Evolutionary conservation across 23 red algal genomes (phyloP).

Genomic region (Gracilaria domingensis): DNA sequence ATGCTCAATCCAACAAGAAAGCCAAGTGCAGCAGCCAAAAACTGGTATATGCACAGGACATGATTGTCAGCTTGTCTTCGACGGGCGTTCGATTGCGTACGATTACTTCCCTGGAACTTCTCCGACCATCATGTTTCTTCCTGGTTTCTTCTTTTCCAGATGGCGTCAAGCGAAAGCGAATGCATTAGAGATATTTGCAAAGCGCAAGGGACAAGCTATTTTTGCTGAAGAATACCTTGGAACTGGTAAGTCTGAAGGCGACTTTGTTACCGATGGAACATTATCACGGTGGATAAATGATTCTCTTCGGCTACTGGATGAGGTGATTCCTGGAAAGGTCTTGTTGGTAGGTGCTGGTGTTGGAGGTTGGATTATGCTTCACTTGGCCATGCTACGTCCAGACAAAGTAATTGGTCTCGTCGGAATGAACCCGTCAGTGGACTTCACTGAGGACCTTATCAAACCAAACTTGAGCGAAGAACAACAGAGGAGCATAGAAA

Average conservation of each 20-base stretch:
- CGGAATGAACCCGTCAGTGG: constrained; percentile 81
- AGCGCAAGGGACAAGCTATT: constrained; percentile 72
- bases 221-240: constrained; percentile 93
- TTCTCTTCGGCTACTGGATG: constrained; percentile 75
- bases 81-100: constrained; percentile 66
- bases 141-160: constrained; percentile 84
- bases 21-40: background rate
- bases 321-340: constrained; percentile 54
- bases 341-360: constrained; percentile 86
- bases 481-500: constrained; percentile 63
- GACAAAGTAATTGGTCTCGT: constrained; percentile 83
- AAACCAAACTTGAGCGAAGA: constrained; percentile 61
- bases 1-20: constrained; percentile 26
- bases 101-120: constrained; percentile 82
- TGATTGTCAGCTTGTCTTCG: constrained; percentile 46
- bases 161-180: constrained; percentile 85
- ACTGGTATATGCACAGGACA: background rate
- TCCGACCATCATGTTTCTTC: constrained; percentile 89
- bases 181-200: constrained; percentile 84
- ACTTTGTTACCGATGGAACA: constrained; percentile 88
- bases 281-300: constrained; percentile 85
- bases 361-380: constrained; percentile 95
- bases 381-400: constrained; percentile 76
- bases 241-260: constrained; percentile 81
- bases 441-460: constrained; percentile 95